Evolutionary conservation across 805 yeast genomes (phyloP), one percentile per base, ranked within the genome.

Genomic region (Brettanomyces bruxellensis): DNA sequence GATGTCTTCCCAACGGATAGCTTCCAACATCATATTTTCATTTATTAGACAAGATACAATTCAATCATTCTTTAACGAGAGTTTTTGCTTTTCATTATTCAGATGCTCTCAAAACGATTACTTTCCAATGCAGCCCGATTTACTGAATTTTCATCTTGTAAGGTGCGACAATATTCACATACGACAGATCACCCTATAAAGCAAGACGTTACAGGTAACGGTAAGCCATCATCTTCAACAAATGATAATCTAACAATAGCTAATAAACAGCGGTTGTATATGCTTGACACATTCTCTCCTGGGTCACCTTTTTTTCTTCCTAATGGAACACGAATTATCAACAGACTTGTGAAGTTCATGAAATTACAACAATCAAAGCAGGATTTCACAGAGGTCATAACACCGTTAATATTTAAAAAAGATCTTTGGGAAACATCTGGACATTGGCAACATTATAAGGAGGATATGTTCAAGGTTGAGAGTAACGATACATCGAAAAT

Each of bases 221-320:
- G 18, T 11, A 23, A 23, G 34, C 9, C 23, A 28, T 18, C 18
- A 18, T 40, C 42, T 25, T 41, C 56, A 52, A 56, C 68, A 55
- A 76, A 52, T 53, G 57, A 59, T 13, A 65, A 62, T 41, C 48
- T 59, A 30, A 51, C 72, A 18, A 67, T 83, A 30, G 79, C 93
- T 13, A 72, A 69, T 24, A 75, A 73, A 47, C 98, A 93, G 61
- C 78, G 78, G 51, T 68, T 93, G 40, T 93, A 81, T 61, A 78
- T 83, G 70, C 80, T 86, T 3, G 95, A 88, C 62, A 77, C 84
- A 5, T 65, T 76, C 18, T 83, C 97, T 0, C 98, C 98, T 0
- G 99, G 99, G 0, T 85, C 95, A 0, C 77, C 86, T 1, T 93
- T 93, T 69, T 88, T 93, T 56, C 70, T 91, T 37, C 98, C 98